Conservation (phyloP, 2,329 filamentous ascomycete genomes). For the Alternaria consortialis region DNA sequence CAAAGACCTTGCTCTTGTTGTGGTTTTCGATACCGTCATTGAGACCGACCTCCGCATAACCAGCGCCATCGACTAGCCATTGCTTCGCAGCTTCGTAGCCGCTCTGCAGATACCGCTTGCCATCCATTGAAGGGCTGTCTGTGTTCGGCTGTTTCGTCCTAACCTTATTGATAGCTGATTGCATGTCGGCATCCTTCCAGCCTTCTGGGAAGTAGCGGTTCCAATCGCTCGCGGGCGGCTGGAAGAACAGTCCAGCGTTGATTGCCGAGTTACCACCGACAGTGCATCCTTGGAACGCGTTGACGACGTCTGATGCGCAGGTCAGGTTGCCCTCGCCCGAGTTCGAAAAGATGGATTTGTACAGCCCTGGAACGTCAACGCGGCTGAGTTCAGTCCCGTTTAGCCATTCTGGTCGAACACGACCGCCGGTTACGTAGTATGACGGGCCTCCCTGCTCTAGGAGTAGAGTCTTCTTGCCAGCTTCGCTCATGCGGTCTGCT, state of each 20-base stretch:
- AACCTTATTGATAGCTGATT: constrained; percentile 57
- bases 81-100: constrained; percentile 58
- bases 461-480: constrained; percentile 62
- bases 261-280: constrained; percentile 63
- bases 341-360: constrained; percentile 61
- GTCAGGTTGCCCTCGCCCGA: constrained; percentile 48
- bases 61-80: constrained; percentile 62
- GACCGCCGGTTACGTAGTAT: constrained; percentile 60
- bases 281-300: constrained; percentile 60
- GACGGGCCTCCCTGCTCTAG: constrained; percentile 63
- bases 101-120: constrained; percentile 58
- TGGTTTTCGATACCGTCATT: constrained; percentile 56
- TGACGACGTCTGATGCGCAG: constrained; percentile 53
- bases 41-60: constrained; percentile 59
- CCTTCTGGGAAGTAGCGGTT: constrained; percentile 60
- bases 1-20: constrained; percentile 59
- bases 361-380: constrained; percentile 63
- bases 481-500: constrained; percentile 61
- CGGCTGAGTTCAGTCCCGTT: constrained; percentile 58
- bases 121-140: constrained; percentile 57
- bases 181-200: constrained; percentile 63
- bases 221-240: constrained; percentile 63
- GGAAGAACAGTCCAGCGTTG: constrained; percentile 64
- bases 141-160: constrained; percentile 57
- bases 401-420: constrained; percentile 60